A percentile compares a stretch with the other conserved stretches of the same genome.
phyloP scores from a whole-genome alignment of 2,329 filamentous ascomycete genomes.

The Botrytis deweyae region DNA sequence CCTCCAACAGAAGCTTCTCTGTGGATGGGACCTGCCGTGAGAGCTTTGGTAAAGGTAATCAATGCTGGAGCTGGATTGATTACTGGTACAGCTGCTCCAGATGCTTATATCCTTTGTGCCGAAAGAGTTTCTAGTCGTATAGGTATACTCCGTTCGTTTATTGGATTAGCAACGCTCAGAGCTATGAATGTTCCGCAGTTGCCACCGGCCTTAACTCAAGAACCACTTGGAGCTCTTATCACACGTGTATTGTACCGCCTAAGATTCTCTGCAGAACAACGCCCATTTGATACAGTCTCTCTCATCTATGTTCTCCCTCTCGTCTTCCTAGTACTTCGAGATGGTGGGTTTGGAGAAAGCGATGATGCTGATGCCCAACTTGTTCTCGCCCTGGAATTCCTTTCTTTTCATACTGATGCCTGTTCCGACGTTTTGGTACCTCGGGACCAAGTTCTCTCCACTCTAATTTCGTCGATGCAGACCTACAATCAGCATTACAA shows the following conservation, averaged over 20 bases:
- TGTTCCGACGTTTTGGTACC: constrained; percentile 76
- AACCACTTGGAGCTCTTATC: constrained; percentile 79
- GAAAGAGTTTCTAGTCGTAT: constrained; percentile 72
- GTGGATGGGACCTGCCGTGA: constrained; percentile 84
- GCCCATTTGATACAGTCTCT: constrained; percentile 87
- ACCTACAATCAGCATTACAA: constrained; percentile 92
- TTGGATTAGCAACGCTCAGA: constrained; percentile 83
- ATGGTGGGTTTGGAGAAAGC: constrained; percentile 71
- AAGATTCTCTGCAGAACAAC: constrained; percentile 85
- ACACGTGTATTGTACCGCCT: constrained; percentile 89
- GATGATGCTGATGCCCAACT: constrained; percentile 90
- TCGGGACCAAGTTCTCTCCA: constrained; percentile 68
- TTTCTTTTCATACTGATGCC: constrained; percentile 82
- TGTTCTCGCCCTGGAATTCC: constrained; percentile 81
- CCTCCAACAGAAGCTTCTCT: constrained; percentile 84
- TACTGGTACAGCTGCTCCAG: constrained; percentile 74
- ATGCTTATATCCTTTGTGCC: constrained; percentile 77
- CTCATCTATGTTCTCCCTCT: constrained; percentile 85
- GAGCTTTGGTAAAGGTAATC: constrained; percentile 70
- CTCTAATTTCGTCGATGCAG: constrained; percentile 80
- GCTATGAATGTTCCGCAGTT: constrained; percentile 73
- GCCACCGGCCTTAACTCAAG: constrained; percentile 68
- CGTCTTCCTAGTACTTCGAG: constrained; percentile 72
- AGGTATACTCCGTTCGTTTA: constrained; percentile 73
- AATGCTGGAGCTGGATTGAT: constrained; percentile 79